Percentiles rank a stretch among this genome's conserved stretches.
phyloP scores from a whole-genome alignment of 73 alveolate species.

The Symbiodinium natans region DNA sequence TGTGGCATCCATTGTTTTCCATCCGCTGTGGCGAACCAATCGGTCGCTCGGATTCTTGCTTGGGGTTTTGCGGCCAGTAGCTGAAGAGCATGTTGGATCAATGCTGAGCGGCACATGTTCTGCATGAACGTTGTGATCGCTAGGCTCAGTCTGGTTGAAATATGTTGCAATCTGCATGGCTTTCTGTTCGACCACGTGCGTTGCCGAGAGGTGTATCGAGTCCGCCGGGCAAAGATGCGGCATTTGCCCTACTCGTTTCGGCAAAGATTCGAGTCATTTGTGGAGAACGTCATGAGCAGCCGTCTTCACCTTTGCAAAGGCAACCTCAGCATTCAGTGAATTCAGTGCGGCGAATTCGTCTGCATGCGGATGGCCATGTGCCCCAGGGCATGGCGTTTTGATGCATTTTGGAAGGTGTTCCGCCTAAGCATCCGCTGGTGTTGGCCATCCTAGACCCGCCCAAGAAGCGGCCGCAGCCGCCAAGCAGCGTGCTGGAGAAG shows the following conservation, averaged over 20 bases:
- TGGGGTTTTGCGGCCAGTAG: no score
- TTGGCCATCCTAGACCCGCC: not conserved
- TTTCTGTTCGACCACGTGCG: no score
- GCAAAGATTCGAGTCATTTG: not conserved
- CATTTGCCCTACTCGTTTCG: not conserved
- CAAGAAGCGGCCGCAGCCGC: constrained; percentile 8
- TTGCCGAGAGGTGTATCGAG: not conserved
- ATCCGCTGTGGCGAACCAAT: no score
- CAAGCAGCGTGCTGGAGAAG: not conserved
- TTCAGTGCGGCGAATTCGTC: no score
- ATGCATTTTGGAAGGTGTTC: not conserved
- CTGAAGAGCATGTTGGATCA: no score
- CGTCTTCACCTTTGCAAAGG: not conserved
- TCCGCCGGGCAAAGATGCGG: constrained; percentile 12
- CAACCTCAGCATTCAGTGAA: not conserved
- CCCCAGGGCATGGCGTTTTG: not conserved
- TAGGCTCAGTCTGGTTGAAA: no score
- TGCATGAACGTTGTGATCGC: no score
- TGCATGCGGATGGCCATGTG: not conserved
- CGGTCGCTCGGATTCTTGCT: no score
- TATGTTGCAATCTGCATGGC: no score
- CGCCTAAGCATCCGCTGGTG: constrained; percentile 15
- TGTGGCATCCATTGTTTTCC: no score
- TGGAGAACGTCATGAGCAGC: not conserved
- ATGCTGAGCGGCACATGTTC: no score